phyloP scores from a whole-genome alignment of 2,329 filamentous ascomycete genomes.

The Ophiostoma tasmaniense region DNA sequence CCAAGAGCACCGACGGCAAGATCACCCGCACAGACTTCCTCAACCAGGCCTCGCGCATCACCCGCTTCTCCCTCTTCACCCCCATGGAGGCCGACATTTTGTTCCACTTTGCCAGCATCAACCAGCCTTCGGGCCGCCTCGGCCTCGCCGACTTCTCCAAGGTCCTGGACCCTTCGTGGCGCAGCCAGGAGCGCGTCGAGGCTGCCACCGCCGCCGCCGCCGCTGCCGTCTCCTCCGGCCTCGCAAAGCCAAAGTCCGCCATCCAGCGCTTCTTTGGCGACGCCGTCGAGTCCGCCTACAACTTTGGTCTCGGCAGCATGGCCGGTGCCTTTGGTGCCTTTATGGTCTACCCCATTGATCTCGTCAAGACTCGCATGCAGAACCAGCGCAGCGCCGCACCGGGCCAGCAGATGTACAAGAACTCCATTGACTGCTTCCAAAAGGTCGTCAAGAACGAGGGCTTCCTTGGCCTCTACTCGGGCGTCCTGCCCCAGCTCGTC shows the following conservation, averaged over 20 bases:
- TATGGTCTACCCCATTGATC: conserved; percentile 98
- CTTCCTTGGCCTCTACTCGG: conserved; percentile 81
- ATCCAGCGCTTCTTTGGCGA: conserved; percentile 52
- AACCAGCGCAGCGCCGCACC: conserved; percentile 81
- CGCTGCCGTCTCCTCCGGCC: background rate
- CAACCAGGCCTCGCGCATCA: conserved; percentile 83
- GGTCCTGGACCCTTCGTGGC: conserved; percentile 90
- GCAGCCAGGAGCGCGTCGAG: conserved; percentile 45
- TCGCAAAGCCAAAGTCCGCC: conserved; percentile 36
- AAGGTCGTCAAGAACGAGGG: conserved; percentile 94
- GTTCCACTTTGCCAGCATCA: conserved; percentile 93
- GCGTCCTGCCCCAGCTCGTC: conserved; percentile 87
- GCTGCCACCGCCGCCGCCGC: background rate
- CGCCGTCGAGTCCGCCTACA: conserved; percentile 71
- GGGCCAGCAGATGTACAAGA: conserved; percentile 88
- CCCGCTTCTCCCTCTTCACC: conserved; percentile 91
- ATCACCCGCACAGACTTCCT: conserved; percentile 92
- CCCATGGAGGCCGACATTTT: conserved; percentile 98
- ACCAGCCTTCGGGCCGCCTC: conserved; percentile 75
- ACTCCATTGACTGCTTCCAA: conserved; percentile 88
- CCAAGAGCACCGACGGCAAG: conserved; percentile 77
- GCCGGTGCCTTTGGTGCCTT: conserved; percentile 97
- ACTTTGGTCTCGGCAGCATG: conserved; percentile 80
- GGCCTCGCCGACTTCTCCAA: conserved; percentile 81
- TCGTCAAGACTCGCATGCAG: conserved; percentile 97